Evolutionary conservation across 495 filamentous ascomycete species (phyloP).

Genomic region (Pseudomonodictys pantanalensis): DNA sequence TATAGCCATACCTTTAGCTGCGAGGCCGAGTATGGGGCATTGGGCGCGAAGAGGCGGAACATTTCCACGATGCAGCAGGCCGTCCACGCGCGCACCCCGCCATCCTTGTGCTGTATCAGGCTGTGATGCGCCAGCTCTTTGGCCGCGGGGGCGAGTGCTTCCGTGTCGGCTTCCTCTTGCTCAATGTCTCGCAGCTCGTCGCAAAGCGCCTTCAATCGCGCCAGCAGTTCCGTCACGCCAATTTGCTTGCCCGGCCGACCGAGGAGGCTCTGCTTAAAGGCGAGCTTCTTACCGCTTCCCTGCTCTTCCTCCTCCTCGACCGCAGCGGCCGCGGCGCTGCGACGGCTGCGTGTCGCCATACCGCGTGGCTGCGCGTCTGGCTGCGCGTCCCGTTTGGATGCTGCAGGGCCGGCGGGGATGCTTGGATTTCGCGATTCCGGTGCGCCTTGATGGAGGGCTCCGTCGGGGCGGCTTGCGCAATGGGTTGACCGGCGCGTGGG

Average conservation of each 20-base stretch:
- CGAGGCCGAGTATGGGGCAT: constrained; percentile 86
- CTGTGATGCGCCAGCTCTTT: constrained; percentile 83
- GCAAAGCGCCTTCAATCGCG: constrained; percentile 72
- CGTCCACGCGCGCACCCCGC: constrained; percentile 83
- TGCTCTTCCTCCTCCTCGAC: constrained; percentile 36
- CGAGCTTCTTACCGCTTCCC: constrained; percentile 41
- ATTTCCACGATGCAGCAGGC: constrained; percentile 92
- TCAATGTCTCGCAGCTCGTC: constrained; percentile 83
- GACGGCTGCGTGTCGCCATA: constrained; percentile 33
- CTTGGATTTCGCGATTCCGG: not conserved
- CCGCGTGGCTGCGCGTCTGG: constrained; percentile 12
- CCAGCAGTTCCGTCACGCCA: constrained; percentile 73
- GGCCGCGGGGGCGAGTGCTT: constrained; percentile 77
- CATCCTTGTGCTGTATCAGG: constrained; percentile 85
- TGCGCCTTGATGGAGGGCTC: not conserved
- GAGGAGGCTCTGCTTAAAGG: constrained; percentile 83
- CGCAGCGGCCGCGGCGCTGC: constrained; percentile 30
- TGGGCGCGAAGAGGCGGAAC: constrained; percentile 85
- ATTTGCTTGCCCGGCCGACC: constrained; percentile 92
- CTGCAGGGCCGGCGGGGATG: not conserved
- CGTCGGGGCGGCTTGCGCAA: too few relatives aligned
- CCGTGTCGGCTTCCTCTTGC: constrained; percentile 78
- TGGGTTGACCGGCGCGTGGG: not conserved
- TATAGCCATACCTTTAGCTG: constrained; percentile 77
- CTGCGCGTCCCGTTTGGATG: not conserved